Base-by-base conservation (phyloP, 208 protist species). In the Borovskyia barvae region DNA sequence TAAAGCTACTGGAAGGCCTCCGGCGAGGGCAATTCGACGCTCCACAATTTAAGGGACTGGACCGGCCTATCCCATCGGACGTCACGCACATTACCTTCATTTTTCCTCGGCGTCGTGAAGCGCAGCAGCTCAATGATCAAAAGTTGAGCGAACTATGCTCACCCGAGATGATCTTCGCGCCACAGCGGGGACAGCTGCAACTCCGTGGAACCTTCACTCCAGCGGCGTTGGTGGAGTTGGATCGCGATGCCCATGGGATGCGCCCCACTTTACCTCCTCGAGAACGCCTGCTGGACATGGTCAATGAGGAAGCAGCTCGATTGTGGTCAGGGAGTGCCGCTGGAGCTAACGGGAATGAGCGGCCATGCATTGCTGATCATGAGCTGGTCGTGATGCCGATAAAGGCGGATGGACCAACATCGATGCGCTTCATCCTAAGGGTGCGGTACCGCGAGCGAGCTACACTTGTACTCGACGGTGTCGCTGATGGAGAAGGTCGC, bases 351-450 rank as follows among this genome's bases (percentile, higher is more conserved):
- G 26, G 32, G 32, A n/a, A n/a, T n/a, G n/a, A n/a, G n/a, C n/a
- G n/a, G n/a, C n/a, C n/a, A n/a, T n/a, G n/a, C n/a, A n/a, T n/a
- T n/a, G 51, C 29, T 0, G 82, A 88, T 36, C 75, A 81, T 40
- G 80, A 93, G 48, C 39, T 81, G 12, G 87, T 93, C 4, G 52
- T 88, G 6, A 93, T 93, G 87, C 83, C 82, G 0, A 65, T 64
- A 6, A 43, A 52, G 20, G 58, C 53, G 2, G 55, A 73, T 17
- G 42, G 40, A 5, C 25, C 55, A 11, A 20, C 47, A 5, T 8
- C 4, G 33, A 70, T 55, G 22, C 53, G 54, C 22, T 70, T 90
- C 6, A 29, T 82, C 9, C 24, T 93, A 49, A 82, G 86, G 15
- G 30, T 90, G 25, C 82, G 86, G 24, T 56, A 60, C 47, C 54